Conservation (phyloP, 2,329 filamentous ascomycete species). For the Colletotrichum navitas region DNA sequence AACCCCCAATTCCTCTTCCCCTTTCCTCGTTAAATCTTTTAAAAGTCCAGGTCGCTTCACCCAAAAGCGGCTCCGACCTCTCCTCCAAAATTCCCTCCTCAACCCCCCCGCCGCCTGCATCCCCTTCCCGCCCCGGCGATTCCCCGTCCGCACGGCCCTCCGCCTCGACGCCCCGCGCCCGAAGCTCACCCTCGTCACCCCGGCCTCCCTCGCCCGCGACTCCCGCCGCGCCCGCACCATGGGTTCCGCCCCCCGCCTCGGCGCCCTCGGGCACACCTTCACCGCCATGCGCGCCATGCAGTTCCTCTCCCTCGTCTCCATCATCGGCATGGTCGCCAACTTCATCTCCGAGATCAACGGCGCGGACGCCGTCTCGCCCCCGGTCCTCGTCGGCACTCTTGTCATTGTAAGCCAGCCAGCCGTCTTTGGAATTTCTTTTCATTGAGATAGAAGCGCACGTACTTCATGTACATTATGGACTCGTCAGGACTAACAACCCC, state of each 20-base stretch:
- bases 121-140: constrained; percentile 58
- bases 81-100: constrained; percentile 44
- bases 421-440: not conserved
- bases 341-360: constrained; percentile 83
- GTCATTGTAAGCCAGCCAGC: constrained; percentile 74
- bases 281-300: constrained; percentile 79
- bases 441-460: too few species aligned
- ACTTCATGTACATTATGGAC: not conserved
- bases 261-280: constrained; percentile 84
- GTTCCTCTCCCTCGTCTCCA: constrained; percentile 76
- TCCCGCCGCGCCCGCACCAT: constrained; percentile 47
- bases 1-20: not conserved
- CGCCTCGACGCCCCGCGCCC: constrained; percentile 52
- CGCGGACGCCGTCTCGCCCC: constrained; percentile 73
- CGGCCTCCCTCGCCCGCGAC: constrained; percentile 43
- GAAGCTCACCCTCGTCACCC: constrained; percentile 58
- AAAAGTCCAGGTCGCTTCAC: constrained; percentile 10
- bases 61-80: constrained; percentile 19
- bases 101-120: constrained; percentile 45
- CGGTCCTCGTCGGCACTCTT: constrained; percentile 82
- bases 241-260: constrained; percentile 66
- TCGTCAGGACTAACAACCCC: constrained; percentile 27
- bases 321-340: constrained; percentile 85
- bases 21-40: too few species aligned
- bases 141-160: constrained; percentile 55